These are phyloP conservation scores for Ogataea paraovalis DNA, from an alignment of 805 yeast genomes.

Conservation along the genomic window DNA sequence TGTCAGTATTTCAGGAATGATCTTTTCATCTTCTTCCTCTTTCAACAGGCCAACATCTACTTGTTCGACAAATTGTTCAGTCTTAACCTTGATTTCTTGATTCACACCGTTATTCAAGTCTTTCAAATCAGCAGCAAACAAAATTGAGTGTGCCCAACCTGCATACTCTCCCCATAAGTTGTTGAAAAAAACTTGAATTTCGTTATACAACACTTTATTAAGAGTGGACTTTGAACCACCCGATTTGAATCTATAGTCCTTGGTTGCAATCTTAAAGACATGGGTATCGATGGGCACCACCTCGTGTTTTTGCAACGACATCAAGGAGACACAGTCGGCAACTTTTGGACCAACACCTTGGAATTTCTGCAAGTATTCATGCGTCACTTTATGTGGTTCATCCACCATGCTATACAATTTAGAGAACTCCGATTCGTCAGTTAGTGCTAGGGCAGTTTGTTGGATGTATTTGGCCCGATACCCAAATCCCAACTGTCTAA, in stretches of 20 bases:
- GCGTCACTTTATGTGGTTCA: constrained; percentile 39
- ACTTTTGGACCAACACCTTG: constrained; percentile 97
- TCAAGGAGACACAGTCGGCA: constrained; percentile 92
- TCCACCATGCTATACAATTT: constrained; percentile 41
- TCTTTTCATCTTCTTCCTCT: background rate
- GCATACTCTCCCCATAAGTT: constrained; percentile 85
- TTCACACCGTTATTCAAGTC: constrained; percentile 70
- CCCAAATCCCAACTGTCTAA: constrained; percentile 69
- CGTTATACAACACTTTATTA: constrained; percentile 48
- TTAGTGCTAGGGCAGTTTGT: constrained; percentile 63
- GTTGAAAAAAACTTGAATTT: constrained; percentile 56
- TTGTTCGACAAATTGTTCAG: background rate
- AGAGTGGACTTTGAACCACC: constrained; percentile 36
- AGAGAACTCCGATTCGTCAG: constrained; percentile 34
- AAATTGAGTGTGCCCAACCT: constrained; percentile 98
- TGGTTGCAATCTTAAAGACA: constrained; percentile 80
- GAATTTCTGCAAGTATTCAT: constrained; percentile 56
- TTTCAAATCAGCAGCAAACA: constrained; percentile 78
- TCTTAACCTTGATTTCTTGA: constrained; percentile 2
- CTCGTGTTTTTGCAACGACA: constrained; percentile 83
- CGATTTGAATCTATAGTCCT: constrained; percentile 64
- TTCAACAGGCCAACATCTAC: background rate
- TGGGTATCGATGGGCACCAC: constrained; percentile 96
- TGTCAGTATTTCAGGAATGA: background rate
- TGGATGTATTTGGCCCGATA: constrained; percentile 87